Base-by-base conservation (phyloP, 2,329 filamentous ascomycete genomes). In the Teratosphaeria zuluensis region DNA sequence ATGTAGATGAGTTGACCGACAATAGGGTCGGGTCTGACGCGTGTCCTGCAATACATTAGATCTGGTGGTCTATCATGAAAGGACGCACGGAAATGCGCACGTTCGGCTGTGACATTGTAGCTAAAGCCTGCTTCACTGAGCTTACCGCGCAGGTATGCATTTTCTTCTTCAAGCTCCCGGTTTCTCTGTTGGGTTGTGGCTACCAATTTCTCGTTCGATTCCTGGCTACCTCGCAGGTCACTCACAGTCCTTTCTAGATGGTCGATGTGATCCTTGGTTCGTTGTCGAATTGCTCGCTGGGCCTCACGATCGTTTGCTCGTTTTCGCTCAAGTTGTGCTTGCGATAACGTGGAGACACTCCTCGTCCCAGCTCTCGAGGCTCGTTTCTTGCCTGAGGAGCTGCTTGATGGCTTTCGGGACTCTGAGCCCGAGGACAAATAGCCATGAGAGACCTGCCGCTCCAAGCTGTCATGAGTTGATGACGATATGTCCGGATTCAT, bases 231-330 rank as follows among this genome's bases (percentile, higher is more conserved):
- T 54, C 74, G 78, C 54, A 84, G 73, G 53, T 83, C 80, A 51
- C 75, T 76, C 53, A 83, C 77, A 59, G 80, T 78, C 54, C 75
- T 72, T 64, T 84, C 80, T n/a, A 84, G 75, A 31, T 73, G 74
- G 62, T 84, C 81, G 61, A 83, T 83, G 67, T 82, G 81, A 63
- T 82, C 80, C 63, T 81, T 83, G 51, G 80, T 84, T 61, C 81
- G 72, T 66, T 82, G 80, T 32, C 81, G 78, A 63, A 83, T 84
- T 54, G 80, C 81, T 63, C 81, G 76, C 67, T 84, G 81, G 57
- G 81, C 81, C 69, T 84, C 81, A 61, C 81, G 76, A 68, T 84
- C 81, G 68, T 84, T 84, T 61, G 81, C 81, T 60, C 81, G 75
- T 69, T 84, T 84, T 55, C 81, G 74, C 65, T 84, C 81, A 54